Conservation (phyloP, 2,329 filamentous ascomycete genomes). For the Tolypocladium tropicale region DNA sequence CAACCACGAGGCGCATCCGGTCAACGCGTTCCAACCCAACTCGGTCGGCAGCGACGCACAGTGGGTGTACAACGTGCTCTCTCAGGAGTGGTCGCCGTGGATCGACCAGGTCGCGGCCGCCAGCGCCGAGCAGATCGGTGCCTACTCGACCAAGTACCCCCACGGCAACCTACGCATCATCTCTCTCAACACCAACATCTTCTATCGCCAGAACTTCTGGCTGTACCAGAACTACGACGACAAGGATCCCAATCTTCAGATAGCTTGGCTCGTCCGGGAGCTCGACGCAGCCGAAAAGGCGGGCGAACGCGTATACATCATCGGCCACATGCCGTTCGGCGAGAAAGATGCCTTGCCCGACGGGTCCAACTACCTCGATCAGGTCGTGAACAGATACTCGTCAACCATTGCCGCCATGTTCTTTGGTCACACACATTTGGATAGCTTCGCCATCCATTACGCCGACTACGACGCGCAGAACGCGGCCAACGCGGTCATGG, state of each 20-base stretch:
- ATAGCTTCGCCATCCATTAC: slow-evolving; percentile 47
- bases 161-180: slow-evolving; percentile 42
- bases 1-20: slow-evolving; percentile 45
- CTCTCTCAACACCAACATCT: slow-evolving; percentile 48
- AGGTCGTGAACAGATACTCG: slow-evolving; percentile 42
- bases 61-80: slow-evolving; percentile 42
- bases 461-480: slow-evolving; percentile 30
- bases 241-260: slow-evolving; percentile 40
- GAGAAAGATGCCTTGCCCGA: slow-evolving; percentile 40
- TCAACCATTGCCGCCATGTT: slow-evolving; percentile 45
- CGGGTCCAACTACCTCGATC: slow-evolving; percentile 40
- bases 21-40: slow-evolving; percentile 36
- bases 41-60: slow-evolving; percentile 27
- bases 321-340: slow-evolving; percentile 47
- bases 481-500: slow-evolving; percentile 32
- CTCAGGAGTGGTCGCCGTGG: slow-evolving; percentile 34
- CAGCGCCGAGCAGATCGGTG: slow-evolving; percentile 29
- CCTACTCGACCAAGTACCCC: slow-evolving; percentile 35
- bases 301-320: slow-evolving; percentile 43
- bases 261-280: slow-evolving; percentile 43
- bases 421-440: slow-evolving; percentile 47
- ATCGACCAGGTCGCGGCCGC: slow-evolving; percentile 24
- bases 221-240: slow-evolving; percentile 34
- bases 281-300: slow-evolving; percentile 41
- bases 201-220: slow-evolving; percentile 46